Percentiles rank a stretch among this genome's conserved stretches.
Conservation (phyloP, 176 grass and related monocot genomes). For the Oryza meyeriana region DNA sequence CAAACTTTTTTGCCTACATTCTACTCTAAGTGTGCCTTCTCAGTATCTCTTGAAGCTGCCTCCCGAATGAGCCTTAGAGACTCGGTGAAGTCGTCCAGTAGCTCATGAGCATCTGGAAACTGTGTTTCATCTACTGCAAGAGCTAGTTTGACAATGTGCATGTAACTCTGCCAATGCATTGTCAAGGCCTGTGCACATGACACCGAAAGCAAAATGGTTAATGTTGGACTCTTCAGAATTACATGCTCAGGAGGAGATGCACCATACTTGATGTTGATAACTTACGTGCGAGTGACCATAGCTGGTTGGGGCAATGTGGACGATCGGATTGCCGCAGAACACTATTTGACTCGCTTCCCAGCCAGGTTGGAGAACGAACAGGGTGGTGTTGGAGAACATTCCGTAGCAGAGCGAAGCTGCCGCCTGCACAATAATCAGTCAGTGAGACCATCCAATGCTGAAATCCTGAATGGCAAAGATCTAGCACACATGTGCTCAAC, state of each 20-base stretch:
- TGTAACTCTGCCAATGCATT: constrained; percentile 76
- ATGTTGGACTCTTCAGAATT: not conserved
- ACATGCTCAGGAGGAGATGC: not conserved
- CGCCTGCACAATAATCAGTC: constrained; percentile 32
- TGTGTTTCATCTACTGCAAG: constrained; percentile 56
- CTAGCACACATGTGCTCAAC: not conserved
- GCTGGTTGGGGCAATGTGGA: constrained; percentile 70
- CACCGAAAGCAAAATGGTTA: not conserved
- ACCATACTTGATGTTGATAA: not conserved
- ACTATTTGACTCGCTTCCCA: constrained; percentile 54
- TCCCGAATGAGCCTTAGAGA: constrained; percentile 58
- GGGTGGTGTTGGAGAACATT: constrained; percentile 61
- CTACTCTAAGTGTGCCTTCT: not conserved
- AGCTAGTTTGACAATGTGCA: constrained; percentile 67
- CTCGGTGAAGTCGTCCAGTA: constrained; percentile 66
- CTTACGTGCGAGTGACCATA: constrained; percentile 83
- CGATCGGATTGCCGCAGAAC: constrained; percentile 63
- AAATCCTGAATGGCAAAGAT: not conserved
- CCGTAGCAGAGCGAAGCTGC: constrained; percentile 48
- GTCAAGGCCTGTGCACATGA: constrained; percentile 70
- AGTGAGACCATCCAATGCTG: not conserved
- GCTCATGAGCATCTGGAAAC: constrained; percentile 55
- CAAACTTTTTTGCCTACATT: not conserved
- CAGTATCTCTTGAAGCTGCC: constrained; percentile 25
- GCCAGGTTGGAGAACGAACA: constrained; percentile 81